Conservation (phyloP, 805 yeast species). For the Ogataea methylovora region DNA sequence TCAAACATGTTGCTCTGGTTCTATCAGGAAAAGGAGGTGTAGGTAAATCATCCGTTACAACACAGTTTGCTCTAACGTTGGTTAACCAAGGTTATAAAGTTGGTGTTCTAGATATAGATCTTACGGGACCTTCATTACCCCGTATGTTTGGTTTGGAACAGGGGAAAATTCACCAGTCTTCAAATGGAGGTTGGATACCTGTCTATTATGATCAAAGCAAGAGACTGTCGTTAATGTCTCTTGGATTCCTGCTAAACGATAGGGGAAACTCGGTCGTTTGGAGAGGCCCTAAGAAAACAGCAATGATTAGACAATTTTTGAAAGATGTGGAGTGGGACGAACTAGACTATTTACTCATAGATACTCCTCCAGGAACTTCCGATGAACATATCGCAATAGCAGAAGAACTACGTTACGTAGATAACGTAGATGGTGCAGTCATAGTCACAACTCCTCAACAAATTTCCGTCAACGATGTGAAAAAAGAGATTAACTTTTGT, state of each 20-base stretch:
- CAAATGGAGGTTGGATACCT: conserved; percentile 94
- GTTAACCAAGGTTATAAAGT: conserved; percentile 67
- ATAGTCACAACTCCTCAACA: conserved; percentile 95
- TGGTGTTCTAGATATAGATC: conserved; percentile 92
- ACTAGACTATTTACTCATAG: conserved; percentile 75
- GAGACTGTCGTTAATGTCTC: conserved; percentile 65
- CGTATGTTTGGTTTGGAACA: conserved; percentile 90
- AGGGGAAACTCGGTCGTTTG: conserved; percentile 91
- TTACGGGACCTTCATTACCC: conserved; percentile 95
- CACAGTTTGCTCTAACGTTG: conserved; percentile 83
- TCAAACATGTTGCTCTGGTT: conserved; percentile 73
- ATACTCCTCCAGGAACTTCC: conserved; percentile 98
- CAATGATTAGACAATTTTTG: conserved; percentile 92
- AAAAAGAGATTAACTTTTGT: conserved; percentile 90
- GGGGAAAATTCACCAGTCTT: conserved; percentile 71
- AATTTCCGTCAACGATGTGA: conserved; percentile 89
- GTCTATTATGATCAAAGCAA: conserved; percentile 44
- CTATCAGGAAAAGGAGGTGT: conserved; percentile 97
- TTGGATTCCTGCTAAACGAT: conserved; percentile 80
- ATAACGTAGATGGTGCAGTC: conserved; percentile 83
- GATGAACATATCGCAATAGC: conserved; percentile 98
- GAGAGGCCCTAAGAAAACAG: conserved; percentile 98
- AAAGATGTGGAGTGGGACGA: conserved; percentile 89
- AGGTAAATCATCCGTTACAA: conserved; percentile 93
- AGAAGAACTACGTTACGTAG: conserved; percentile 65